Conservation (phyloP, 192 early-diverging fungal species). For the Coemansia sp. region DNA sequence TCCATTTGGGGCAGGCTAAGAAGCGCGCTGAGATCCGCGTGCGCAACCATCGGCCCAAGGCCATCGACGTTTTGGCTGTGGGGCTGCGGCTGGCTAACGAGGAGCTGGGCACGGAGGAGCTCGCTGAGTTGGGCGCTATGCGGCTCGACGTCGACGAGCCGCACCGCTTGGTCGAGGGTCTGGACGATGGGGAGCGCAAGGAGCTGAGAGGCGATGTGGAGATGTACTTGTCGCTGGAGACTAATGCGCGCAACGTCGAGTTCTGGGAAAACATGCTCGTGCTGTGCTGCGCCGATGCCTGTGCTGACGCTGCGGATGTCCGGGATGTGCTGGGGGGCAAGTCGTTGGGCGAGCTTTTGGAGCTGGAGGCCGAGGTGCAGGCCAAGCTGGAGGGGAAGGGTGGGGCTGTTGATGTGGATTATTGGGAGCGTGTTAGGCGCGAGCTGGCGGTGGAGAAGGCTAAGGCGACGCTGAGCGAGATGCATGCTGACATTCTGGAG, state of each 20-base stretch:
- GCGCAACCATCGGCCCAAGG: conserved; percentile 79
- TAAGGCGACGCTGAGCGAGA: conserved; percentile 63
- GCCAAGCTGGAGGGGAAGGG: conserved; percentile 60
- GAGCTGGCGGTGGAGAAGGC: conserved; percentile 82
- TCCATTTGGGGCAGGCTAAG: conserved; percentile 91
- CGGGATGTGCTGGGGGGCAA: conserved; percentile 70
- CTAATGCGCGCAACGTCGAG: conserved; percentile 65
- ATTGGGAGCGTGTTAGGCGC: conserved; percentile 86
- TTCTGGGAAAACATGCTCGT: conserved; percentile 89
- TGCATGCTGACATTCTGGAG: conserved; percentile 76
- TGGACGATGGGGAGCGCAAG: conserved; percentile 65
- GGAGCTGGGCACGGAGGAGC: conserved; percentile 66
- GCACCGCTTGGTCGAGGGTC: conserved; percentile 69
- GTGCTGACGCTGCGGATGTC: conserved; percentile 58
- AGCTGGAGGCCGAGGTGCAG: conserved; percentile 76
- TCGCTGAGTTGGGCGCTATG: conserved; percentile 62
- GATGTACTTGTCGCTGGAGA: conserved; percentile 85
- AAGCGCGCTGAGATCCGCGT: conserved; percentile 90
- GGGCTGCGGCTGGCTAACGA: conserved; percentile 82
- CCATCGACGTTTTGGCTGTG: conserved; percentile 92
- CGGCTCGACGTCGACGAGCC: conserved; percentile 86
- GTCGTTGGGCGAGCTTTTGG: conserved; percentile 66
- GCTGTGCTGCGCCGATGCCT: conserved; percentile 51
- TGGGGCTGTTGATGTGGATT: conserved; percentile 87
- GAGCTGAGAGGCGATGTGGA: conserved; percentile 88